phyloP scores from a whole-genome alignment of 2,329 filamentous ascomycete species.

The Venturia asperata region DNA sequence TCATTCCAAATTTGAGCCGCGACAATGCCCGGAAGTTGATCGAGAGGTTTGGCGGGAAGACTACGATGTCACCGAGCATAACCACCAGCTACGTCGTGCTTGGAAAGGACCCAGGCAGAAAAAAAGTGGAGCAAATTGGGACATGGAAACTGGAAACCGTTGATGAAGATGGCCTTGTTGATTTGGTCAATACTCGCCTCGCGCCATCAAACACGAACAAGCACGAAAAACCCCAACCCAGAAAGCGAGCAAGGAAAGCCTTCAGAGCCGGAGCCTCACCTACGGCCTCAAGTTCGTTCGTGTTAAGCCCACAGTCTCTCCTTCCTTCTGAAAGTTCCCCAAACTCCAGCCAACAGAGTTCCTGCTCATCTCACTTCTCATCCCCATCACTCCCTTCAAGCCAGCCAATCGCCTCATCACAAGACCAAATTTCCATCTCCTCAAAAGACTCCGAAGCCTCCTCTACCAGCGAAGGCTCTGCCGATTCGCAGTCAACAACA shows the following conservation, averaged over 20 bases:
- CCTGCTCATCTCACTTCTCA: neutral
- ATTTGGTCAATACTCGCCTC: constrained; percentile 52
- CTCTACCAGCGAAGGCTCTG: neutral
- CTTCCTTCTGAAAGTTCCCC: neutral
- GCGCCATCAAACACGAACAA: neutral
- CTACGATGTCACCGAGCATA: constrained; percentile 74
- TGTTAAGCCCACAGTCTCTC: neutral
- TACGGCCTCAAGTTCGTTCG: neutral
- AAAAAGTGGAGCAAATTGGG: constrained; percentile 80
- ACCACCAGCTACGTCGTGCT: constrained; percentile 94
- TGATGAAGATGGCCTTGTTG: constrained; percentile 85
- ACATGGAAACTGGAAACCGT: constrained; percentile 80
- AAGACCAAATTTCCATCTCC: neutral
- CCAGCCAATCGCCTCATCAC: neutral
- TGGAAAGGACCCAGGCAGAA: constrained; percentile 83
- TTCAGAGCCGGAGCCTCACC: neutral
- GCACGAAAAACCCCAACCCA: neutral
- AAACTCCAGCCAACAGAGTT: neutral
- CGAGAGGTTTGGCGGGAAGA: constrained; percentile 89
- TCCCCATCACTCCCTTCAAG: neutral
- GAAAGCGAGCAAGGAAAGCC: neutral
- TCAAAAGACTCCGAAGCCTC: neutral
- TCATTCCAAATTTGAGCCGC: constrained; percentile 70
- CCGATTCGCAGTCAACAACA: neutral
- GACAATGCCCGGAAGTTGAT: constrained; percentile 84